phyloP scores from a whole-genome alignment of 2,329 filamentous ascomycete genomes.

The Scedosporium dehoogii region DNA sequence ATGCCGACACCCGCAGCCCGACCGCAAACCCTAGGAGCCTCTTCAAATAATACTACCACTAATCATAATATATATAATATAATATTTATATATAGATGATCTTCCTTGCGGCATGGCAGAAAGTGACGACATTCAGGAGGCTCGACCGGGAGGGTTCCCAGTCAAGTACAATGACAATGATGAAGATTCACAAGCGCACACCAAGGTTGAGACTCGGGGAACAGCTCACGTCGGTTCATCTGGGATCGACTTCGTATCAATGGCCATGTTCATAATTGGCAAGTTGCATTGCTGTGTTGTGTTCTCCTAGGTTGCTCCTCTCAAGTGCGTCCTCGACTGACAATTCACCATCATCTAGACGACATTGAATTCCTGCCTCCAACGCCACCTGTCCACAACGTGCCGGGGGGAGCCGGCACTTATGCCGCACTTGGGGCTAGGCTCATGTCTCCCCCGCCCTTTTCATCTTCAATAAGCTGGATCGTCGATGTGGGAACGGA shows the following conservation, averaged over 20 bases:
- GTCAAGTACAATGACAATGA: no score
- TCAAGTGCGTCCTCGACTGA: neutral
- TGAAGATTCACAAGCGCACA: neutral
- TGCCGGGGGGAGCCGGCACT: slow-evolving; percentile 82
- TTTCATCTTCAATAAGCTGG: slow-evolving; percentile 69
- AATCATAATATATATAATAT: no score
- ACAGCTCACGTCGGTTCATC: neutral
- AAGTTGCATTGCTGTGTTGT: slow-evolving; percentile 18
- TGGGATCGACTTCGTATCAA: slow-evolving; percentile 53
- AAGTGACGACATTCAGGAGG: no score
- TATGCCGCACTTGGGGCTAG: slow-evolving; percentile 84
- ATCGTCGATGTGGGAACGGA: slow-evolving; percentile 84
- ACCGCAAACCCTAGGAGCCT: no score
- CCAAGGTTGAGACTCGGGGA: neutral
- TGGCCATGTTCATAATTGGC: slow-evolving; percentile 70
- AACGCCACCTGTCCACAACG: slow-evolving; percentile 56
- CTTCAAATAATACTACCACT: no score
- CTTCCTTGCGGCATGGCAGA: no score
- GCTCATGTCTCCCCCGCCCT: slow-evolving; percentile 63
- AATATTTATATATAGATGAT: no score
- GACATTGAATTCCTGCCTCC: slow-evolving; percentile 79
- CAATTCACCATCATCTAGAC: slow-evolving; percentile 43
- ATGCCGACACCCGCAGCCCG: no score
- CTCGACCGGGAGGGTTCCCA: no score
- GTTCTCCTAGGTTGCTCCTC: neutral